These are phyloP conservation scores for Alectoria sarmentosa DNA, from an alignment of 495 filamentous ascomycete genomes.

Conservation along the genomic window DNA sequence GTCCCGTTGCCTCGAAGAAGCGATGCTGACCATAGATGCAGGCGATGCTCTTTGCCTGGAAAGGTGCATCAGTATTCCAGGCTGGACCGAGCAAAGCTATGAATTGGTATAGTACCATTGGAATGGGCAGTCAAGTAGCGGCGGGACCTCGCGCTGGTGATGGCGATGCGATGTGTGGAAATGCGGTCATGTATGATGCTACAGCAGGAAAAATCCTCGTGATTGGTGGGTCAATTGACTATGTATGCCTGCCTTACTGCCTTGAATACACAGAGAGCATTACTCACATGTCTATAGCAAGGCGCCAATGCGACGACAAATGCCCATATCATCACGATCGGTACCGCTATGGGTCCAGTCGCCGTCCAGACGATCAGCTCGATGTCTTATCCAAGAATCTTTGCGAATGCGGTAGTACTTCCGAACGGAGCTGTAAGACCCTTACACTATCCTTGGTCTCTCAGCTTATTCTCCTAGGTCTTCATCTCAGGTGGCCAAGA, in stretches of 20 bases:
- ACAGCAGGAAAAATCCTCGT: conserved; percentile 47
- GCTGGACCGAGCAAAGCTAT: conserved; percentile 48
- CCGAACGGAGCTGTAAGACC: conserved; percentile 50
- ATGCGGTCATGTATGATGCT: conserved; percentile 52
- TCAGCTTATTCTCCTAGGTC: too few species aligned
- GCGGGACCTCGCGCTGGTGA: conserved; percentile 39
- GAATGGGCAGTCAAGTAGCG: conserved; percentile 31
- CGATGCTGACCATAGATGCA: background rate
- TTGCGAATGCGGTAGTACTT: conserved; percentile 49
- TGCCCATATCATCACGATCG: conserved; percentile 45
- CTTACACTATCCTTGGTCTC: too few species aligned
- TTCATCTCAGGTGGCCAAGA: conserved; percentile 50
- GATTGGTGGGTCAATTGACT: conserved; percentile 43
- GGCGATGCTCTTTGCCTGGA: conserved; percentile 57
- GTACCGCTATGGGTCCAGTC: conserved; percentile 24
- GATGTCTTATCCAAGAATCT: conserved; percentile 44
- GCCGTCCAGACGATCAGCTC: conserved; percentile 30
- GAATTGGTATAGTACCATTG: conserved; percentile 50
- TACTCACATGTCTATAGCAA: conserved; percentile 5
- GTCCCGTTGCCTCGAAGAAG: background rate
- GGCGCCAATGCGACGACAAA: conserved; percentile 34
- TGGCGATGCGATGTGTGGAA: conserved; percentile 47
- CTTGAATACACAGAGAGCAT: background rate
- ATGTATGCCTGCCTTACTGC: conserved; percentile 21
- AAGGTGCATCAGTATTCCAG: conserved; percentile 47